Base-by-base conservation (phyloP, 495 filamentous ascomycete genomes). In the Trichoderma reesei region DNA sequence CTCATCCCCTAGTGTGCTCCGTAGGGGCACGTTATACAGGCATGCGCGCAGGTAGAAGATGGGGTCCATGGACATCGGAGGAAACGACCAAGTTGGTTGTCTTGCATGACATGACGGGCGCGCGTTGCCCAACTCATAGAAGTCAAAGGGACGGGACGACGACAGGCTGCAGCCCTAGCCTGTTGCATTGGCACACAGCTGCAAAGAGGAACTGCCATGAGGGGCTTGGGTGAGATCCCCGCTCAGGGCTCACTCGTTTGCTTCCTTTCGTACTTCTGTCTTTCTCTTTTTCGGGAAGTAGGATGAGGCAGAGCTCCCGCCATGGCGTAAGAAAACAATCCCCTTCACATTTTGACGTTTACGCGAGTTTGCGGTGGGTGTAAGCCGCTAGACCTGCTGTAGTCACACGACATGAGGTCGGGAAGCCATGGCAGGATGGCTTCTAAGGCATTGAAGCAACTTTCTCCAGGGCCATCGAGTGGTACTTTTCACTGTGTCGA, bases 21-120 rank as follows among this genome's bases (percentile, higher is more conserved):
- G 13, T 46, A 46, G 2, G 3, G 42, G 16, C 42, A 46, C 16
- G 42, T 26, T 26, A 26, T 39, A 39, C 38, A 39, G 11, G 38
- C 38, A 39, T 39, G 38, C 38, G 38, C 38, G 11, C 10, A 56
- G 10, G 51, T 34, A 13, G 34, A 56, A 20, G 26, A 10, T 3
- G 18, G 51, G n/a, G 16, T 26, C 44, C 44, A 48, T 56, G 34
- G 16, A 33, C 51, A 33, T n/a, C 48, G 20, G 18, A 11, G 31
- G 51, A 16, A 56, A 56, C 6, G 51, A 13, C 51, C 51, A 56
- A 56, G 51, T 56, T 56, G 51, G 51, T 26, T 34, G 10, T 16
- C 51, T 56, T 56, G 51, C 51, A 56, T 56, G 51, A 56, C 51
- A 14, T 56, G 51, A 56, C 51, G 51, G 51, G 51, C 51, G 51